These are phyloP conservation scores for Symmetrospora coprosmae DNA, from an alignment of 768 basidiomycete species.

Conservation along the genomic window DNA sequence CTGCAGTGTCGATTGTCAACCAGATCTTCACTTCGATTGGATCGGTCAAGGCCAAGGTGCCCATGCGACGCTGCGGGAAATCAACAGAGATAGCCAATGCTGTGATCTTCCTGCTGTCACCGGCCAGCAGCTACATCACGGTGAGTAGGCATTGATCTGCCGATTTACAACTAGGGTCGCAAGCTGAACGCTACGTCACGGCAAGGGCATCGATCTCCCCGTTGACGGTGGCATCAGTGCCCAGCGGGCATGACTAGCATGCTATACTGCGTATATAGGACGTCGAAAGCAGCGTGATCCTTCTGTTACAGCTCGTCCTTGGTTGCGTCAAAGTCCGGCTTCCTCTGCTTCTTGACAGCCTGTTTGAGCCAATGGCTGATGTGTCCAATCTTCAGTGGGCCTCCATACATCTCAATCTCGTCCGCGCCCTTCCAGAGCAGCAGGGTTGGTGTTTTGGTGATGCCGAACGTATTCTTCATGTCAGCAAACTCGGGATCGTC, in stretches of 20 bases:
- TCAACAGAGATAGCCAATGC: slow-evolving; percentile 13
- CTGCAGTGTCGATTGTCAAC: not conserved
- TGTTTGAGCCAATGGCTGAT: slow-evolving; percentile 14
- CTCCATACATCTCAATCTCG: slow-evolving; percentile 25
- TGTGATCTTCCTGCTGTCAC: not conserved
- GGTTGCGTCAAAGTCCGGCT: not conserved
- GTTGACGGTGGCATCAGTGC: slow-evolving; percentile 13
- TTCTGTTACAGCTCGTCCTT: slow-evolving; percentile 9
- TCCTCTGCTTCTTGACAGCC: not conserved
- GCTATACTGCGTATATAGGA: not conserved
- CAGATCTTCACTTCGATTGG: slow-evolving; percentile 6
- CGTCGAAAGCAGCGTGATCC: not conserved
- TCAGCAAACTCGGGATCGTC: slow-evolving; percentile 25
- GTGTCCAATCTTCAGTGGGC: slow-evolving; percentile 20
- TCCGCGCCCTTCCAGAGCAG: slow-evolving; percentile 19
- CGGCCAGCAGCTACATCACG: slow-evolving; percentile 13
- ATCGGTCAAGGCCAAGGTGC: not conserved
- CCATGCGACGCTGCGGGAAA: slow-evolving; percentile 1
- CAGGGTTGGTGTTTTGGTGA: slow-evolving; percentile 29
- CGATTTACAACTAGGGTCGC: too few relatives aligned
- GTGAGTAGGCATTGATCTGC: too few relatives aligned
- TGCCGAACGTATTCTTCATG: slow-evolving; percentile 21
- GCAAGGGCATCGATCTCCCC: not conserved
- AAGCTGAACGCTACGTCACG: too few relatives aligned
- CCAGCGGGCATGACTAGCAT: not conserved